phyloP scores from a whole-genome alignment of 208 protist species.

The Leishmania lainsoni region DNA sequence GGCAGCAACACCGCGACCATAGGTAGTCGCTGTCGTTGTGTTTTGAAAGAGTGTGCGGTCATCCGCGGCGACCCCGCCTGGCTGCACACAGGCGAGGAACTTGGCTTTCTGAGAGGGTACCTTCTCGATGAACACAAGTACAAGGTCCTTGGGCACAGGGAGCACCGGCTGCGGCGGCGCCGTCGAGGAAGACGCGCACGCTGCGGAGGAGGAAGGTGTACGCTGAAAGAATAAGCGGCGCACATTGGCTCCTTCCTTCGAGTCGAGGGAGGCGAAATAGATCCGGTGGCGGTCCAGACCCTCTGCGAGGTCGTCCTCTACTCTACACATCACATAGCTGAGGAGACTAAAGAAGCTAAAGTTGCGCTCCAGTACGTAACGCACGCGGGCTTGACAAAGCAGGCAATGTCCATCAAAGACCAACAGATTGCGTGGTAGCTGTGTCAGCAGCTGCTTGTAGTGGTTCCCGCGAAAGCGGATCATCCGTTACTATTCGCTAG shows the following conservation, averaged over 20 bases:
- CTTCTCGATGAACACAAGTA: slow-evolving; percentile 77
- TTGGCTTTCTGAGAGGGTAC: slow-evolving; percentile 50
- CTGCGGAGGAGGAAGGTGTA: background rate
- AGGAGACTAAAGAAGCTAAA: slow-evolving; percentile 79
- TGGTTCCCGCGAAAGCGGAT: slow-evolving; percentile 45
- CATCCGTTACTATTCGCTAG: background rate
- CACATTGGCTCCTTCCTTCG: slow-evolving; percentile 50
- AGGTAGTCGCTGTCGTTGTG: background rate
- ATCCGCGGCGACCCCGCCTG: slow-evolving; percentile 18
- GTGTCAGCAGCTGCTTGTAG: slow-evolving; percentile 47
- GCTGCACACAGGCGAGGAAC: slow-evolving; percentile 38
- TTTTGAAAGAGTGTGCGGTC: slow-evolving; percentile 26
- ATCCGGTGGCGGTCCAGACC: slow-evolving; percentile 63
- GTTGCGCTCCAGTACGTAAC: slow-evolving; percentile 82
- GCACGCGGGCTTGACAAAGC: slow-evolving; percentile 68
- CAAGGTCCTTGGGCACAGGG: slow-evolving; percentile 43
- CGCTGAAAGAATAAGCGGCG: slow-evolving; percentile 46
- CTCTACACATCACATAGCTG: slow-evolving; percentile 32
- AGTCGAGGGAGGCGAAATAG: slow-evolving; percentile 67
- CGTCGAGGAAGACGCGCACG: slow-evolving; percentile 1
- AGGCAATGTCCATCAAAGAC: slow-evolving; percentile 85
- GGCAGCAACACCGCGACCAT: background rate
- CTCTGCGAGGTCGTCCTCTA: slow-evolving; percentile 27
- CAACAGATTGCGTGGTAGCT: slow-evolving; percentile 74
- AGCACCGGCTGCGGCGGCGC: background rate